These are phyloP conservation scores for Rosa multiflora DNA, from an alignment of 306 rosid species.

Conservation along the genomic window DNA sequence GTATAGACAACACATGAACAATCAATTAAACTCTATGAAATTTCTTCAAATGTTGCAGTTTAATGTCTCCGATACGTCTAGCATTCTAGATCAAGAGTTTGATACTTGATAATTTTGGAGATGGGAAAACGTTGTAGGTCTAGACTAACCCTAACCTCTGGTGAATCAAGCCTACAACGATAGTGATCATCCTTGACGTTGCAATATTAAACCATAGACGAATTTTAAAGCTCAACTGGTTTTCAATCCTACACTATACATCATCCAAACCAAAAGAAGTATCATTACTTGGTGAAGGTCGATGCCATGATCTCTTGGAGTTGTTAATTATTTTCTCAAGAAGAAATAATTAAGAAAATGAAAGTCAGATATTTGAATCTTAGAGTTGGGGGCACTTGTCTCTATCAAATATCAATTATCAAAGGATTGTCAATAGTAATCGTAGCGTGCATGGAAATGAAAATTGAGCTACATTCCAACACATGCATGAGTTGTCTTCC, in stretches of 20 bases:
- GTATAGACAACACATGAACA: too few species aligned
- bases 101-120: too few species aligned
- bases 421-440: not conserved
- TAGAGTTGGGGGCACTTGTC: not conserved
- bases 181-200: too few species aligned
- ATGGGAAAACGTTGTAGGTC: too few species aligned
- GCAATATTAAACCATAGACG: too few species aligned
- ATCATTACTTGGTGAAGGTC: not conserved
- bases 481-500: constrained; percentile 1
- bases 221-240: too few species aligned
- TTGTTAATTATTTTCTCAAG: not conserved
- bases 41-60: too few species aligned
- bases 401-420: not conserved
- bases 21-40: too few species aligned
- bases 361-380: not conserved
- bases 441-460: constrained; percentile 13
- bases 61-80: too few species aligned
- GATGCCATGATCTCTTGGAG: not conserved
- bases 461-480: not conserved
- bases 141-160: too few species aligned
- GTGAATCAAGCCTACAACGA: too few species aligned
- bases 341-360: not conserved
- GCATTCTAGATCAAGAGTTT: too few species aligned
- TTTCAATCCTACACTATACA: not conserved
- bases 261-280: not conserved